Conservation (phyloP, 495 filamentous ascomycete species). For the Paragyromitra xinjiangensis region DNA sequence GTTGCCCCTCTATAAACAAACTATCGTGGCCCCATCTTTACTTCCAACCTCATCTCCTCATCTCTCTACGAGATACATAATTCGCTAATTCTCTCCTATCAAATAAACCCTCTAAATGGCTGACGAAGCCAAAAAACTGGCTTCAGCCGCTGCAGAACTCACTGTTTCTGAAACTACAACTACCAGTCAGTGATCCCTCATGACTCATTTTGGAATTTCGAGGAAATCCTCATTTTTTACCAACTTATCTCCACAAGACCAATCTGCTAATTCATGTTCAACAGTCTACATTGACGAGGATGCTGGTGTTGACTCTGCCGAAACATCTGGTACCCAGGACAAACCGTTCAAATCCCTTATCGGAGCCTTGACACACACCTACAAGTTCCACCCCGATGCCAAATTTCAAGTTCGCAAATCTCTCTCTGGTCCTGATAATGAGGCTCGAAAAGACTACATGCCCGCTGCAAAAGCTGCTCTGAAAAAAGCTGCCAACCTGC, state of each 20-base stretch:
- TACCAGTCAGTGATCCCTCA: constrained; percentile 46
- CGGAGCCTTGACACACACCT: constrained; percentile 69
- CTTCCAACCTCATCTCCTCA: constrained; percentile 13
- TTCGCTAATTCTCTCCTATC: not conserved
- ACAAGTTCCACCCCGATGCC: constrained; percentile 60
- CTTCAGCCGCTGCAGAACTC: constrained; percentile 44
- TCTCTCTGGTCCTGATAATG: constrained; percentile 65
- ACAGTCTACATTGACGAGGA: constrained; percentile 75
- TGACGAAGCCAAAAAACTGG: constrained; percentile 45
- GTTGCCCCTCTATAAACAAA: constrained; percentile 24
- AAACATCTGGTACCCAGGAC: constrained; percentile 67
- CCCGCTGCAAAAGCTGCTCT: constrained; percentile 72
- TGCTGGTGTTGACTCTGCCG: constrained; percentile 67
- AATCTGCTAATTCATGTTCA: not conserved
- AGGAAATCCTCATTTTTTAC: not conserved
- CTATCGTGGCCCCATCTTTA: not conserved
- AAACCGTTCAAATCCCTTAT: constrained; percentile 75
- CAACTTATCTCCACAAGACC: not conserved
- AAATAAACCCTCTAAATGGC: constrained; percentile 37
- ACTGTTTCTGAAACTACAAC: constrained; percentile 37
- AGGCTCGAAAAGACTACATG: constrained; percentile 69
- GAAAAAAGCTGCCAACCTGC: constrained; percentile 73
- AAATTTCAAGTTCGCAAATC: constrained; percentile 73
- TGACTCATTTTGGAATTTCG: constrained; percentile 27
- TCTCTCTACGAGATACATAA: constrained; percentile 1